These are phyloP conservation scores for Naegleria fowleri DNA, from an alignment of 208 protist species.

Conservation along the genomic window DNA sequence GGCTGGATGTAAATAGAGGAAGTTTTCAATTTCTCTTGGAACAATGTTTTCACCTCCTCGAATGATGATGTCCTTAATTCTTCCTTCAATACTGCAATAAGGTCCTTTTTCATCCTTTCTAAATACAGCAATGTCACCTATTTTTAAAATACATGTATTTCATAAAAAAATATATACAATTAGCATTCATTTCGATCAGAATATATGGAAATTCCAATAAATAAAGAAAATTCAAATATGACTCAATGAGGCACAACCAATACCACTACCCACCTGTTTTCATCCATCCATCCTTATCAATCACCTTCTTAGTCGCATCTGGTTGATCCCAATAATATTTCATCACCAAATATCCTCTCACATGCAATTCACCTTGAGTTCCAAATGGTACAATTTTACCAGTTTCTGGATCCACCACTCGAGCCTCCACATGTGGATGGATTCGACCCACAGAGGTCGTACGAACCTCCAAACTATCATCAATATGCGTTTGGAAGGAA, in stretches of 20 bases:
- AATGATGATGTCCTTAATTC: constrained; percentile 61
- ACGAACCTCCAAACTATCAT: constrained; percentile 35
- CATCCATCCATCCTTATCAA: constrained; percentile 52
- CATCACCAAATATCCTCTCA: constrained; percentile 54
- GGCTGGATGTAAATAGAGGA: constrained; percentile 43
- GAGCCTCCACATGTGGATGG: constrained; percentile 49
- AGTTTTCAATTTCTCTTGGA: constrained; percentile 55
- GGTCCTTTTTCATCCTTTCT: constrained; percentile 42
- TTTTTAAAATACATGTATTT: too few relatives aligned
- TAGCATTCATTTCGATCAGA: background rate
- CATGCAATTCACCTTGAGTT: constrained; percentile 49
- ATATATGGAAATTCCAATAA: background rate
- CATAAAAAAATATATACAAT: too few relatives aligned
- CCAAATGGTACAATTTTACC: constrained; percentile 30
- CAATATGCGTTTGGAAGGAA: constrained; percentile 45
- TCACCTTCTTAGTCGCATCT: constrained; percentile 32
- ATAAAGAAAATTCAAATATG: too few relatives aligned
- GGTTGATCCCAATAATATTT: constrained; percentile 51
- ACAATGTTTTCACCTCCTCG: constrained; percentile 62
- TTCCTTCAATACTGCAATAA: constrained; percentile 52
- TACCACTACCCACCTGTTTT: constrained; percentile 34
- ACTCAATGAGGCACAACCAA: too few relatives aligned
- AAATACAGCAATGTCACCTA: constrained; percentile 42
- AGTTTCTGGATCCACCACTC: constrained; percentile 45
- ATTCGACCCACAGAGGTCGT: constrained; percentile 52